A percentile compares a stretch with the other conserved stretches of the same genome.
phyloP scores from a whole-genome alignment of 768 basidiomycete species.

The Leucosporidium yakuticum region DNA sequence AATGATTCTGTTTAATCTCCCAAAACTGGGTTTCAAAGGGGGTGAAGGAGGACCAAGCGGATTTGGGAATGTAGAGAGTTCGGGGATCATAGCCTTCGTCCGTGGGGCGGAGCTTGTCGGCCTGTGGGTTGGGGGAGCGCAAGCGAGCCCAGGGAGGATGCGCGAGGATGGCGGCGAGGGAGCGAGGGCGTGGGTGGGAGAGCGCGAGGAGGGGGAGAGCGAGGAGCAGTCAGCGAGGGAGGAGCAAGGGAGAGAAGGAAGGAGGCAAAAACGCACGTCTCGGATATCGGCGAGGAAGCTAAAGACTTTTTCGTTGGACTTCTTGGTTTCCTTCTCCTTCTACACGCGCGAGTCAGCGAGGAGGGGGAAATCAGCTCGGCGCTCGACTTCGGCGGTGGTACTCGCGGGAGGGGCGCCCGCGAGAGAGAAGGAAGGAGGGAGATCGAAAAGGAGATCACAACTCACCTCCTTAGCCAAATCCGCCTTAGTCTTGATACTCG shows the following conservation, averaged over 20 bases:
- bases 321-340: constrained; percentile 71
- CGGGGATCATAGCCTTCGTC: constrained; percentile 84
- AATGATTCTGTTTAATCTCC: constrained; percentile 91
- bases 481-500: constrained; percentile 43
- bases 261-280: constrained; percentile 28
- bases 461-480: constrained; percentile 18
- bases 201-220: background rate
- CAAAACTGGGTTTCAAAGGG: constrained; percentile 84
- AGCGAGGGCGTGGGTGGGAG: background rate
- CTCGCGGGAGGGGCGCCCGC: constrained; percentile 30
- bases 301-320: constrained; percentile 54
- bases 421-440: background rate
- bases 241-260: too few species aligned
- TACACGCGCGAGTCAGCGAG: constrained; percentile 42
- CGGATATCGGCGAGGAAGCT: constrained; percentile 36
- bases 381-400: constrained; percentile 46
- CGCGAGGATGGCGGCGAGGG: too few species aligned
- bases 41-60: constrained; percentile 74
- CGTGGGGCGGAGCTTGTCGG: constrained; percentile 69
- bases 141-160: background rate
- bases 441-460: background rate
- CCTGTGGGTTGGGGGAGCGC: constrained; percentile 49
- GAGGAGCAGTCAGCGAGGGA: too few species aligned
- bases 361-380: constrained; percentile 52
- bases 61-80: constrained; percentile 71